Evolutionary conservation across 2,329 filamentous ascomycete genomes (phyloP).

Genomic region (Dissoconium aciculare): DNA sequence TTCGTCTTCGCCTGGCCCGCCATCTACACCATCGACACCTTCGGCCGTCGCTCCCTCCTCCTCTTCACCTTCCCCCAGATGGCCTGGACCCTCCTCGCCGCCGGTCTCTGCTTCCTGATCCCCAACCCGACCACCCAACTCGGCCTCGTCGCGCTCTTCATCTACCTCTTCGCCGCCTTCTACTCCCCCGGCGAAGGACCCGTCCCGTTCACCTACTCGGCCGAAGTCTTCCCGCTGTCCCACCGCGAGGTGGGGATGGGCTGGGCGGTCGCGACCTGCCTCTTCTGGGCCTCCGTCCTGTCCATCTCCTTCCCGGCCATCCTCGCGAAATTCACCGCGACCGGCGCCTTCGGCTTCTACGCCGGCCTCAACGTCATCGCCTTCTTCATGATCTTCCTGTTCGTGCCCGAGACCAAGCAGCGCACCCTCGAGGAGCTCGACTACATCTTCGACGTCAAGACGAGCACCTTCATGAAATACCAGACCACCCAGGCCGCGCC

Average conservation of each 20-base stretch:
- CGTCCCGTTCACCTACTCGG: constrained; percentile 53
- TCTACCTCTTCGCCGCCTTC: constrained; percentile 38
- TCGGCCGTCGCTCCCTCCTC: constrained; percentile 21
- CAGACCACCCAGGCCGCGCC: constrained; percentile 27
- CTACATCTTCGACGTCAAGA: constrained; percentile 39
- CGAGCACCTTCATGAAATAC: constrained; percentile 21
- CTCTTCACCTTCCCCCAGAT: constrained; percentile 34
- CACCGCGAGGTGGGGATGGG: constrained; percentile 60
- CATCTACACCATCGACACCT: constrained; percentile 25
- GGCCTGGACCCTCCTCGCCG: constrained; percentile 34
- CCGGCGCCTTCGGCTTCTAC: constrained; percentile 44
- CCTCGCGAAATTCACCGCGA: constrained; percentile 34
- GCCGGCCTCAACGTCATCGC: constrained; percentile 40
- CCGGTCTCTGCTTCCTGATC: constrained; percentile 30
- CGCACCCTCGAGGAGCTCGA: constrained; percentile 35
- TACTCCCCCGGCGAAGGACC: constrained; percentile 33
- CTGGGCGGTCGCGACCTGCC: constrained; percentile 51
- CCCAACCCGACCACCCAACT: constrained; percentile 27
- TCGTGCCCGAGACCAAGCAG: constrained; percentile 38
- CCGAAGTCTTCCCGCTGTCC: constrained; percentile 55
- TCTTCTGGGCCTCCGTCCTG: constrained; percentile 39
- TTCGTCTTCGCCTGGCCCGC: constrained; percentile 31
- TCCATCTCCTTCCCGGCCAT: constrained; percentile 38
- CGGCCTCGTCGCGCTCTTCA: constrained; percentile 30
- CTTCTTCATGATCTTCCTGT: constrained; percentile 37